Base-by-base conservation (phyloP, 148 eudicot species). In the Pouteria glomerata region DNA sequence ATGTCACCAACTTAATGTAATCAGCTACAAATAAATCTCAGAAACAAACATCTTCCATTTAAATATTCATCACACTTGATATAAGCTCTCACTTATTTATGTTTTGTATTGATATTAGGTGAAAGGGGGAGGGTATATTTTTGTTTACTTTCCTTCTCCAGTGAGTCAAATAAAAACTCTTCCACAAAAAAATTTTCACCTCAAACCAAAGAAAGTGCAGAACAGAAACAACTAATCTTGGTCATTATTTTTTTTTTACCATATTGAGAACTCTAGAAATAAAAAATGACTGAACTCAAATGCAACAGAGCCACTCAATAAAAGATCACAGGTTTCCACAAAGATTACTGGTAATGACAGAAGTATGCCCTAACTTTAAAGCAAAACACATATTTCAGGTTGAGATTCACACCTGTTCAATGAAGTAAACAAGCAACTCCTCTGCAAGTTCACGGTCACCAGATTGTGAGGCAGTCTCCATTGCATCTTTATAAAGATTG, bases 381-480 rank as follows among this genome's bases (percentile, higher is more conserved):
- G 58, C 18, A 19, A 26, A 27, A 47, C 53, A 57, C n/a, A 18
- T 4, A 44, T 44, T 60, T 47, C 65, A 37, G 12, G 42, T 19
- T 16, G 51, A 56, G 34, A 21, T 4, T 48, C 1, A 26, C 71
- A 90, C 98, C 95, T 93, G 83, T 70, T 93, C 97, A 73, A 90
- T 89, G 80, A 93, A 93, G 81, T 93, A 93, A 58, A 90, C 89
- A 77, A 90, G 97, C 82, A 90, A 81, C 85, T 93, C 98, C 79
- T 93, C 98, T 31, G 98, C 97, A 76, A 93, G 95, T 78, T 93
- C 98, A 73, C 98, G 90, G 73, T 93, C 96, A 42, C 98, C 98
- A 78, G 98, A 93, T 58, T 93, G 98, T 56, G 98, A 93, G 31
- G 94, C 94, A 34, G 97, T 93, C 78, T 93, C 98, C 98, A 93